A percentile compares a stretch with the other conserved stretches of the same genome.
These are phyloP conservation scores for Heritiera fomes DNA, from an alignment of 345 rosid species.

Conservation along the genomic window DNA sequence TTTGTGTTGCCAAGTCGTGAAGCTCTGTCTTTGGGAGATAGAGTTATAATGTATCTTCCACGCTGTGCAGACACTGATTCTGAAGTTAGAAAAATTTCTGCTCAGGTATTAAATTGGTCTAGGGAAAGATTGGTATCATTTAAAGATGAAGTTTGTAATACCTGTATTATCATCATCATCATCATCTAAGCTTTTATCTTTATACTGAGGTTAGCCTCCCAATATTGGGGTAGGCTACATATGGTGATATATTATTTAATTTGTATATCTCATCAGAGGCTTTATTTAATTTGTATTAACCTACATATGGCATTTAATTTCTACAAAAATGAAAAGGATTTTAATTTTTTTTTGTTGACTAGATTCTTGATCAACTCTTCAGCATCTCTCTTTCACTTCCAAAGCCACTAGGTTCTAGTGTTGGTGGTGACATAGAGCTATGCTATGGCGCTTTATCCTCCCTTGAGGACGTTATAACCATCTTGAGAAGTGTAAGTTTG, in stretches of 20 bases:
- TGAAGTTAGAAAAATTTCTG: constrained; percentile 90
- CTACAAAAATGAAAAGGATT: background rate
- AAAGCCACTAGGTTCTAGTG: constrained; percentile 56
- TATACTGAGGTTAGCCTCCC: too few species aligned
- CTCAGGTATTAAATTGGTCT: constrained; percentile 59
- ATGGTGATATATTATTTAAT: background rate
- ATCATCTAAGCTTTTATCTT: too few species aligned
- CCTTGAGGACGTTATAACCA: constrained; percentile 95
- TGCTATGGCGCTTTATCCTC: constrained; percentile 81
- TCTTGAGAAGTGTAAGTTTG: constrained; percentile 75
- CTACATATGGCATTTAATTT: constrained; percentile 17
- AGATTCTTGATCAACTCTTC: constrained; percentile 95
- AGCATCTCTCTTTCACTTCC: constrained; percentile 93
- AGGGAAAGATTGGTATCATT: constrained; percentile 13
- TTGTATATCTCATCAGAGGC: background rate
- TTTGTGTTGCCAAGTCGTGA: constrained; percentile 92
- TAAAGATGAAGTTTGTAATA: constrained; percentile 16
- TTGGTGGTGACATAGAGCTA: constrained; percentile 57
- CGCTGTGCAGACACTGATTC: constrained; percentile 94
- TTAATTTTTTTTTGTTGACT: constrained; percentile 20
- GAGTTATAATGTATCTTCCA: constrained; percentile 88
- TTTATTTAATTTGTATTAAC: constrained; percentile 14
- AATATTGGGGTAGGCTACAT: too few species aligned
- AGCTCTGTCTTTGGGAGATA: constrained; percentile 89
- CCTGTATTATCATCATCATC: background rate